Conservation (phyloP, 2,329 filamentous ascomycete species). For the Grosmannia serpens region DNA sequence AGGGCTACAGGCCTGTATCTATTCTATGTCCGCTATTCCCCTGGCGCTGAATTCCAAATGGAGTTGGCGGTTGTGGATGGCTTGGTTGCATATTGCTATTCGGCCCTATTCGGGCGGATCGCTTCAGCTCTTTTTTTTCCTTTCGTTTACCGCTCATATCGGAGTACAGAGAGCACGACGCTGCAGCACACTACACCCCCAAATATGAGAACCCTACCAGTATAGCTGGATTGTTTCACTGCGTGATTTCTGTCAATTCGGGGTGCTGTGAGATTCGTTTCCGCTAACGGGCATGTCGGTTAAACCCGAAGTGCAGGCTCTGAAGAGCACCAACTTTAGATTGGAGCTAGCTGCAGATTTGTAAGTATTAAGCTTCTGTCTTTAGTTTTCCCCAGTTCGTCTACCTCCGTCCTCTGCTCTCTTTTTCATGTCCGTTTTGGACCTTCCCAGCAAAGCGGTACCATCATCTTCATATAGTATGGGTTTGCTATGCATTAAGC, state of each 20-base stretch:
- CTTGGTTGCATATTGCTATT: constrained; percentile 14
- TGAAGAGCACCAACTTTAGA: constrained; percentile 37
- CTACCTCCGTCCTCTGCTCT: constrained; percentile 8
- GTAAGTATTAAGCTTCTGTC: constrained; percentile 34
- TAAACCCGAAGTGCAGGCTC: constrained; percentile 24
- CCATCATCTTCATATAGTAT: background rate
- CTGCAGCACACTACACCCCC: background rate
- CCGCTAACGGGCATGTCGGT: constrained; percentile 8
- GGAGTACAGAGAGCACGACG: background rate
- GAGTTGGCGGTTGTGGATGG: constrained; percentile 5
- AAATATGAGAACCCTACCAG: background rate
- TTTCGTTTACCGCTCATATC: constrained; percentile 3
- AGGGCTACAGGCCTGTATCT: background rate
- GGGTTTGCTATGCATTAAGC: background rate
- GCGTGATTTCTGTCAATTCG: background rate
- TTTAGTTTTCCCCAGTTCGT: constrained; percentile 9
- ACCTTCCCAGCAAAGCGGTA: background rate
- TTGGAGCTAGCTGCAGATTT: constrained; percentile 42
- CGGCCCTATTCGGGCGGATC: constrained; percentile 14
- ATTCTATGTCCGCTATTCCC: background rate
- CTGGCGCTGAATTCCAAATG: background rate
- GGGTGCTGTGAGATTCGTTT: background rate
- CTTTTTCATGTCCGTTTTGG: constrained; percentile 1
- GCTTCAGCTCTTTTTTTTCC: constrained; percentile 2
- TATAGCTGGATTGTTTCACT: background rate